phyloP scores from a whole-genome alignment of 2,329 filamentous ascomycete species.

The Paecilomyces formosus region DNA sequence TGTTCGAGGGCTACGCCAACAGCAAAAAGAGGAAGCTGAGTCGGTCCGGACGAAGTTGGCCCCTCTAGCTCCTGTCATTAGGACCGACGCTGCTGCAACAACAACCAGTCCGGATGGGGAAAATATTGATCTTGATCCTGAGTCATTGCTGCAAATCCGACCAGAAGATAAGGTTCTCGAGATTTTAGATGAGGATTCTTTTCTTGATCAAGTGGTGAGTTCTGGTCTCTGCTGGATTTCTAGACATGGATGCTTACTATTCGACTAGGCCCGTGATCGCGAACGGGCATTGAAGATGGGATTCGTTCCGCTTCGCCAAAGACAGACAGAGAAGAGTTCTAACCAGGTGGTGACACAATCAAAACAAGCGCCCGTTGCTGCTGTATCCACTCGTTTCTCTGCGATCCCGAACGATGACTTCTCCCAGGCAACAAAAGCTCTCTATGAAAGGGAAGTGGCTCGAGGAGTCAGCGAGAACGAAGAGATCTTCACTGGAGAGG shows the following conservation, averaged over 20 bases:
- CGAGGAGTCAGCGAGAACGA: slow-evolving; percentile 88
- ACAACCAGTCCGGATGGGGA: slow-evolving; percentile 11
- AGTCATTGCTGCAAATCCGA: slow-evolving; percentile 57
- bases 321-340: slow-evolving; percentile 25
- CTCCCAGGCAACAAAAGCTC: slow-evolving; percentile 75
- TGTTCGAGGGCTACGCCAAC: slow-evolving; percentile 56
- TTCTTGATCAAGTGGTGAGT: slow-evolving; percentile 50
- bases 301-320: slow-evolving; percentile 56
- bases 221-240: not conserved
- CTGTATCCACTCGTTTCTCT: slow-evolving; percentile 62
- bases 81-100: slow-evolving; percentile 5
- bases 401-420: slow-evolving; percentile 66
- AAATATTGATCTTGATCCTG: slow-evolving; percentile 51
- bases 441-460: slow-evolving; percentile 89
- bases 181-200: slow-evolving; percentile 50
- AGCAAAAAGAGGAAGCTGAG: slow-evolving; percentile 61
- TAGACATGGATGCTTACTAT: slow-evolving; percentile 7
- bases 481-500: slow-evolving; percentile 89
- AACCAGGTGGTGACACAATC: slow-evolving; percentile 24
- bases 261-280: slow-evolving; percentile 45
- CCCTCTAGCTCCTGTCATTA: slow-evolving; percentile 37
- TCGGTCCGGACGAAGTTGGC: slow-evolving; percentile 47
- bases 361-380: slow-evolving; percentile 38
- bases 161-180: slow-evolving; percentile 56
- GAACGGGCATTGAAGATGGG: slow-evolving; percentile 57